phyloP scores from a whole-genome alignment of 2,329 filamentous ascomycete genomes.

The Cytospora chrysosperma region DNA sequence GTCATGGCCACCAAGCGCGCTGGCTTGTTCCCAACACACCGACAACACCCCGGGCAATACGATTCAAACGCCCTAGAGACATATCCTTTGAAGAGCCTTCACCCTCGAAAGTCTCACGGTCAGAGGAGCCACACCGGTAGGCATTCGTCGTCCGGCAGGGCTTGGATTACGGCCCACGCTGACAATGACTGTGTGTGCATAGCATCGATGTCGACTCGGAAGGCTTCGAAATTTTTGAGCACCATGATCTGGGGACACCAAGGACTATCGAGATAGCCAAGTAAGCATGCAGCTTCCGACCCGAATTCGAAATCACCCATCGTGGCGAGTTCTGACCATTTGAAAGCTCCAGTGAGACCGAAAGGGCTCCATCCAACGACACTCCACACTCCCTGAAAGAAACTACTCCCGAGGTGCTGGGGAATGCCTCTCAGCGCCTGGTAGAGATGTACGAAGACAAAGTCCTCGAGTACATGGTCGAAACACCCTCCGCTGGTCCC shows the following conservation, averaged over 20 bases:
- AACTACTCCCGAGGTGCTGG: neutral
- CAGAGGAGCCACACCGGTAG: neutral
- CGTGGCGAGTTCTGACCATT: neutral
- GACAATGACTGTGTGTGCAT: neutral
- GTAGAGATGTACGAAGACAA: neutral
- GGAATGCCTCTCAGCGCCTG: neutral
- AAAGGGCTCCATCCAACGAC: neutral
- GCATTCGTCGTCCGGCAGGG: neutral
- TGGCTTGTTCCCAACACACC: neutral
- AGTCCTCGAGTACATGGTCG: too few species aligned
- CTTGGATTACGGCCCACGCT: neutral
- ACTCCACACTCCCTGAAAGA: too few species aligned
- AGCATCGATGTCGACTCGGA: neutral
- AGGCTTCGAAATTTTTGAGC: neutral
- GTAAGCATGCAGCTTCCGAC: neutral
- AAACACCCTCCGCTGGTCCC: neutral
- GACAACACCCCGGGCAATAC: neutral
- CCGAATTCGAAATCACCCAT: neutral
- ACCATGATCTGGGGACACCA: neutral
- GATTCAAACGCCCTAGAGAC: slow-evolving; percentile 4
- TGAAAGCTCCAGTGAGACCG: slow-evolving; percentile 4
- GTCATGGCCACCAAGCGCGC: neutral
- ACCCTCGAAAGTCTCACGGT: neutral
- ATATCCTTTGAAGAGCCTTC: neutral
- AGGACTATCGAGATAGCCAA: slow-evolving; percentile 14